Base-by-base conservation (phyloP, 805 yeast species). In the Cyberlindnera euphorbiae region DNA sequence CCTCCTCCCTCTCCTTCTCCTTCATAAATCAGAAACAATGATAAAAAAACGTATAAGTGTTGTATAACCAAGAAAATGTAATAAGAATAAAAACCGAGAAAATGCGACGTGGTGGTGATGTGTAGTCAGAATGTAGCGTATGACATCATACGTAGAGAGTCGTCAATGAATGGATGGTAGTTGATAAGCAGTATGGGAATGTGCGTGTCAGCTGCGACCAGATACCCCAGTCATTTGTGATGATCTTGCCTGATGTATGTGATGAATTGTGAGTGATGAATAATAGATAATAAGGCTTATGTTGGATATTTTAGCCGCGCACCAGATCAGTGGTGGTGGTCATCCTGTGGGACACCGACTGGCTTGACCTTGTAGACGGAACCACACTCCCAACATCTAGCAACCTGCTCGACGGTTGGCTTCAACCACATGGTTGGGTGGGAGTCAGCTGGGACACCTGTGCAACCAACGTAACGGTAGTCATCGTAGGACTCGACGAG, bases 311-410 rank as follows among this genome's bases (percentile, higher is more conserved):
- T 8, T 24, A 11, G 14, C 11, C 11, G 22, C 7, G 7, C 7
- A 26, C 9, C 6, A 6, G 17, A 17, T 43, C 44, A 49, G 43
- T 51, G 55, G 45, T 53, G 53, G 60, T 69, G 73, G 59, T 75
- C 79, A 55, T 68, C 77, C 44, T 66, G 75, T 51, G 81, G 82
- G 50, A 79, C 82, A 66, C 96, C 97, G 56, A 89, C 74, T 69
- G 80, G 82, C 68, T 88, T 84, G 55, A 89, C 68, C 58, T 84
- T 79, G 75, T 83, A 90, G 51, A 88, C 95, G 53, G 89, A 82
- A 66, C 98, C 98, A 66, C 97, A 90, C 67, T 93, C 96, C 96
- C 96, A 86, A 71, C 97, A 93, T 79, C 98, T 87, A 52, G 84
- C 84, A 44, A 82, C 82, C 66, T 85, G 71, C 33, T 76, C 84